A percentile compares a stretch with the other conserved stretches of the same genome.
Conservation (phyloP, 2,329 filamentous ascomycete genomes). For the Clonostachys rhizophaga region DNA sequence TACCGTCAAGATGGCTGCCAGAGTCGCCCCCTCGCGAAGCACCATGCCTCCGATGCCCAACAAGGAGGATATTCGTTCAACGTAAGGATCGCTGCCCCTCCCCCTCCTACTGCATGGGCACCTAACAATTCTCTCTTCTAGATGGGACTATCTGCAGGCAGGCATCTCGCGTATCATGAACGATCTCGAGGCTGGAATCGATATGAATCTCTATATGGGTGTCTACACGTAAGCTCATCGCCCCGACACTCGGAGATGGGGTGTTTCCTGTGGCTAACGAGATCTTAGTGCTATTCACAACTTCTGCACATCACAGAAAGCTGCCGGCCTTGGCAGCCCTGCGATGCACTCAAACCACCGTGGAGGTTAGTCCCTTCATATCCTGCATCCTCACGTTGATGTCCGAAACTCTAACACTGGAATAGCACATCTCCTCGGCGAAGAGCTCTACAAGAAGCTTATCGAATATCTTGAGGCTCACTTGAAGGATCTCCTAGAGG, state of each 20-base stretch:
- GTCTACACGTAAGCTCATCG: slow-evolving; percentile 69
- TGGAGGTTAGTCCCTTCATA: slow-evolving; percentile 51
- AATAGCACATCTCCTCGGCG: slow-evolving; percentile 84
- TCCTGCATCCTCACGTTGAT: not conserved
- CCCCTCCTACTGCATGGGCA: not conserved
- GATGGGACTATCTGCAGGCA: slow-evolving; percentile 84
- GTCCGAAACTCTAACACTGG: not conserved
- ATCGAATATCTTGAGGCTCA: slow-evolving; percentile 80
- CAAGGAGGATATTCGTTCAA: slow-evolving; percentile 54
- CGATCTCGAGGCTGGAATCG: slow-evolving; percentile 85
- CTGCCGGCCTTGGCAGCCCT: slow-evolving; percentile 53
- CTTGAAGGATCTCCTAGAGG: slow-evolving; percentile 63
- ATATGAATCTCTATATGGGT: slow-evolving; percentile 96
- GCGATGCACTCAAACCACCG: slow-evolving; percentile 31
- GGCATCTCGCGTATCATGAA: slow-evolving; percentile 93
- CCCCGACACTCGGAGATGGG: not conserved
- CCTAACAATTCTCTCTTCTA: slow-evolving; percentile 23
- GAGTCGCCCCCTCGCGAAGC: slow-evolving; percentile 26
- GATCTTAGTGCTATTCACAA: slow-evolving; percentile 79
- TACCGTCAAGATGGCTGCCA: slow-evolving; percentile 20
- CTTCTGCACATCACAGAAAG: slow-evolving; percentile 98
- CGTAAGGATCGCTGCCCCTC: slow-evolving; percentile 23
- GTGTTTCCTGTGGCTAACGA: not conserved
- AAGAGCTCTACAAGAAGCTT: slow-evolving; percentile 91
- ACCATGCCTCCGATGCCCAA: slow-evolving; percentile 56